Percentiles rank a stretch among this genome's conserved stretches.
Conservation (phyloP, 768 basidiomycete genomes). For the Boletus rufocinnamomeus region DNA sequence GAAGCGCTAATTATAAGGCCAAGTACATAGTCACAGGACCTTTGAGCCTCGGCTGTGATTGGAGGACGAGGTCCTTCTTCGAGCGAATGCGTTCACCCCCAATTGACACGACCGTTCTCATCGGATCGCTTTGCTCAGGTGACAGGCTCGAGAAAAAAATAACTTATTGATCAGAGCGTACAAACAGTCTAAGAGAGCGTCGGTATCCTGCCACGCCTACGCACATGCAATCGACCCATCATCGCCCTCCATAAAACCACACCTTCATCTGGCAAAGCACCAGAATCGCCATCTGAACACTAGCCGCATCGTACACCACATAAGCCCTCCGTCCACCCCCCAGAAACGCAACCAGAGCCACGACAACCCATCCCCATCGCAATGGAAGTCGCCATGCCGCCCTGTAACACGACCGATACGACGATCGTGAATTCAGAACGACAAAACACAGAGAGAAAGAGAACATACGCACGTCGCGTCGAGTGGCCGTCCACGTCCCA, state of each 20-base stretch:
- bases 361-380: constrained; percentile 53
- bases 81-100: too few species aligned
- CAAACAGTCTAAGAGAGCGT: not conserved
- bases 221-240: not conserved
- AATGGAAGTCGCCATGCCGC: constrained; percentile 26
- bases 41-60: too few species aligned
- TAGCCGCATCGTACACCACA: constrained; percentile 62
- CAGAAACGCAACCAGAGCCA: constrained; percentile 59
- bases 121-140: not conserved
- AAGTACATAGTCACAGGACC: too few species aligned
- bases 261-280: constrained; percentile 3
- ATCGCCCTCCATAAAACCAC: constrained; percentile 9
- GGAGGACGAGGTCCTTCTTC: too few species aligned
- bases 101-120: too few species aligned
- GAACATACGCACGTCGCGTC: constrained; percentile 39
- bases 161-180: not conserved
- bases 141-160: too few species aligned
- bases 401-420: constrained; percentile 8
- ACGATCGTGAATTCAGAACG: not conserved
- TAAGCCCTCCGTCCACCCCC: constrained; percentile 69
- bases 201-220: too few species aligned
- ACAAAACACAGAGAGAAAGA: not conserved
- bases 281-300: constrained; percentile 33
- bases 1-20: too few species aligned
- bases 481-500: constrained; percentile 53